These are phyloP conservation scores for Vigna angularis DNA, from an alignment of 306 rosid genomes.

Conservation along the genomic window DNA sequence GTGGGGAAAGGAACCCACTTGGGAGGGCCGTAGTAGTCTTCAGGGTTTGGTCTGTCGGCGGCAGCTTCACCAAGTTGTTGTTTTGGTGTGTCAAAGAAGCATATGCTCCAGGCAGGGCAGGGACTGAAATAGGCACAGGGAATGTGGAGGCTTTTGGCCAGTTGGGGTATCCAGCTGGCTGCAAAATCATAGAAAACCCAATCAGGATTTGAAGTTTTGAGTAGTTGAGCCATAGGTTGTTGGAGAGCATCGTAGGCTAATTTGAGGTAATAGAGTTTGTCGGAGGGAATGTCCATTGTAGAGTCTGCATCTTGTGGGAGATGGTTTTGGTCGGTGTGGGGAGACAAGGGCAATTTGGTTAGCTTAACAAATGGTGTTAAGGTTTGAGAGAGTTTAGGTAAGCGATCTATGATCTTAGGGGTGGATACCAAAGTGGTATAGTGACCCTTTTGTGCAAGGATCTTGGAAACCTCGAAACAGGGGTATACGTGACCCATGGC, in stretches of 20 bases:
- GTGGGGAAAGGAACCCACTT: constrained; percentile 52
- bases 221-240: constrained; percentile 41
- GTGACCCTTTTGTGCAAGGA: constrained; percentile 66
- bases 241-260: constrained; percentile 55
- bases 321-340: constrained; percentile 28
- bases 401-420: constrained; percentile 59
- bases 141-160: constrained; percentile 39
- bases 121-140: constrained; percentile 50
- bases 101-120: constrained; percentile 52
- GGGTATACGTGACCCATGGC: constrained; percentile 70
- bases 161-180: constrained; percentile 47
- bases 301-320: constrained; percentile 59
- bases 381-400: constrained; percentile 53
- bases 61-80: constrained; percentile 45
- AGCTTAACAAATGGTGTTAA: constrained; percentile 40
- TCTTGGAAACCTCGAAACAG: constrained; percentile 55
- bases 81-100: constrained; percentile 53
- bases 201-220: constrained; percentile 46
- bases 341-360: constrained; percentile 54
- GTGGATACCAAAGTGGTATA: constrained; percentile 57
- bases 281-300: constrained; percentile 55
- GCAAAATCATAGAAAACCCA: constrained; percentile 67
- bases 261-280: constrained; percentile 53
- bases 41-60: constrained; percentile 27
- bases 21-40: constrained; percentile 54